These are phyloP conservation scores for Camellia oleifera DNA, from an alignment of 179 eudicot genomes.

Conservation along the genomic window DNA sequence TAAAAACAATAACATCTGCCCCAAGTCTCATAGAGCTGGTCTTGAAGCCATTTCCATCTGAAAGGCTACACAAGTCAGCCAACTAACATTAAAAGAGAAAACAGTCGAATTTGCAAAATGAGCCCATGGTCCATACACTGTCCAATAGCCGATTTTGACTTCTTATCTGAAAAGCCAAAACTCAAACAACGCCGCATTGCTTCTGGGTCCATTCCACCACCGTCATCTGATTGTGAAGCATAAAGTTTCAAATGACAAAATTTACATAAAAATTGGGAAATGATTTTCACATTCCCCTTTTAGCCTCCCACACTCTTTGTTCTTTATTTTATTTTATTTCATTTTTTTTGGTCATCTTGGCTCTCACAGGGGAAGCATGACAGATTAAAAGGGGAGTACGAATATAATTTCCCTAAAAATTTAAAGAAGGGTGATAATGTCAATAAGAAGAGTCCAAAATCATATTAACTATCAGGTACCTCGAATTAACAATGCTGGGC, in stretches of 20 bases:
- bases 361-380: no score
- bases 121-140: constrained; percentile 46
- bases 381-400: no score
- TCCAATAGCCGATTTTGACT: constrained; percentile 70
- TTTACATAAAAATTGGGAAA: not conserved
- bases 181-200: constrained; percentile 79
- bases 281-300: no score
- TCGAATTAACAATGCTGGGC: constrained; percentile 69
- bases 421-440: not conserved
- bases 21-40: constrained; percentile 95
- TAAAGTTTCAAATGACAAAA: constrained; percentile 19
- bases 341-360: no score
- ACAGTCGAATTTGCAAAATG: constrained; percentile 9
- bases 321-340: no score
- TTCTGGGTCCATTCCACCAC: constrained; percentile 92
- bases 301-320: no score
- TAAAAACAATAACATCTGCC: constrained; percentile 88
- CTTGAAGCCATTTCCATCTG: constrained; percentile 99
- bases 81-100: constrained; percentile 12
- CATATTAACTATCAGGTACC: constrained; percentile 36
- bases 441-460: not conserved
- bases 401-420: not conserved
- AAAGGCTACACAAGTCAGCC: constrained; percentile 30
- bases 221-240: constrained; percentile 59
- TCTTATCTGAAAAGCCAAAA: constrained; percentile 91